Evolutionary conservation across 2,329 filamentous ascomycete species (phyloP).

Genomic region (Xylariaceae sp.): DNA sequence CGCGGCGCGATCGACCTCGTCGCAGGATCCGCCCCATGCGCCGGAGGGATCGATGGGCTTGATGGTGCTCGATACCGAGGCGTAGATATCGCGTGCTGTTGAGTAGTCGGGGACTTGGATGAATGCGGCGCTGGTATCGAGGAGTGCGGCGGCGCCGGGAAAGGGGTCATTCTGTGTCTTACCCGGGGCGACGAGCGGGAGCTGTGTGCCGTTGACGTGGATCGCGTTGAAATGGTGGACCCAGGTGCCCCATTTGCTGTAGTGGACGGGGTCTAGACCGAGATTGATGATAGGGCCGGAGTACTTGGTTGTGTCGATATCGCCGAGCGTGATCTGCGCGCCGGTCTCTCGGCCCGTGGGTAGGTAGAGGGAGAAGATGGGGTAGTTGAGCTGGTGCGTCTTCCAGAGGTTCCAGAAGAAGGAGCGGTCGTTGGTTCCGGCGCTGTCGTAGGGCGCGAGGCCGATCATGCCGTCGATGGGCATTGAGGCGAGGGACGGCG

Average conservation of each 20-base stretch:
- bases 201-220: constrained; percentile 23
- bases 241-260: constrained; percentile 19
- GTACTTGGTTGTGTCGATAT: constrained; percentile 30
- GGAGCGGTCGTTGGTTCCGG: constrained; percentile 7
- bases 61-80: constrained; percentile 30
- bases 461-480: constrained; percentile 34
- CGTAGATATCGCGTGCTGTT: constrained; percentile 30
- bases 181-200: constrained; percentile 17
- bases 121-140: constrained; percentile 33
- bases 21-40: constrained; percentile 34
- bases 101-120: constrained; percentile 30
- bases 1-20: constrained; percentile 26
- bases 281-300: constrained; percentile 27
- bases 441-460: constrained; percentile 19
- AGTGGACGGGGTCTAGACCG: constrained; percentile 23
- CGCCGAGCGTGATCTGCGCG: constrained; percentile 33
- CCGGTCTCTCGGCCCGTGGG: constrained; percentile 20
- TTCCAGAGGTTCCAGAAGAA: constrained; percentile 31
- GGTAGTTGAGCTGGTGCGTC: constrained; percentile 23
- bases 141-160: constrained; percentile 19
- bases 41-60: constrained; percentile 29
- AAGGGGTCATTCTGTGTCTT: constrained; percentile 4
- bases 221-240: constrained; percentile 27
- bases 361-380: constrained; percentile 31
- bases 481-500: constrained; percentile 25